phyloP scores from a whole-genome alignment of 768 basidiomycete species.

The Podaxis sp. region DNA sequence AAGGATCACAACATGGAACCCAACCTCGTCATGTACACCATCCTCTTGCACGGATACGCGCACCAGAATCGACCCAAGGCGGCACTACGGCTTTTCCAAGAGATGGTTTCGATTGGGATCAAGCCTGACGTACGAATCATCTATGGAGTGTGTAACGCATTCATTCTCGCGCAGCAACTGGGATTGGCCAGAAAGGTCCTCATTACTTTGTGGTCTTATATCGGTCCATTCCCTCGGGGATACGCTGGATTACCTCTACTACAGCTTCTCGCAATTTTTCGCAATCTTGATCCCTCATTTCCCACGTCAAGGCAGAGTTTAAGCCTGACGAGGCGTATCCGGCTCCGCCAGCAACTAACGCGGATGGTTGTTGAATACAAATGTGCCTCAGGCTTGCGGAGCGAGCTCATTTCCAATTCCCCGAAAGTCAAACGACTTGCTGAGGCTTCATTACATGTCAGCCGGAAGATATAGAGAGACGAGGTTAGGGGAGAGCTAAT shows the following conservation, averaged over 20 bases:
- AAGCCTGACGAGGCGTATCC: neutral
- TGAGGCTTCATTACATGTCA: neutral
- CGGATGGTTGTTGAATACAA: neutral
- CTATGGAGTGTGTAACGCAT: conserved; percentile 67
- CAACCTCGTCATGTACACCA: conserved; percentile 70
- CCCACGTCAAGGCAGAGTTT: neutral
- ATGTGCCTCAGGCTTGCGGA: neutral
- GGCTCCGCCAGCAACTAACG: neutral
- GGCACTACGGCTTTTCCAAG: conserved; percentile 52
- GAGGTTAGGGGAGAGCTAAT: neutral
- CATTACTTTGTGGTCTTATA: conserved; percentile 57
- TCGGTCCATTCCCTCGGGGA: conserved; percentile 55
- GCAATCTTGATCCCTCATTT: neutral
- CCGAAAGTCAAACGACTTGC: neutral
- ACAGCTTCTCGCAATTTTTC: conserved; percentile 4
- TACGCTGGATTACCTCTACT: conserved; percentile 22
- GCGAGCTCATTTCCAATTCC: neutral
- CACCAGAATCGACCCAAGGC: conserved; percentile 49
- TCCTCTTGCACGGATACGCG: conserved; percentile 69
- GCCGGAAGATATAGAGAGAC: neutral
- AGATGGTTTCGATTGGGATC: conserved; percentile 59
- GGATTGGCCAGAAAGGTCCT: conserved; percentile 49
- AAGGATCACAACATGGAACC: conserved; percentile 45
- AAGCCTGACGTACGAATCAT: conserved; percentile 68
- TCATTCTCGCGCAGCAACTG: conserved; percentile 52